Conservation (phyloP, 148 eudicot genomes). For the Selenicereus undatus region DNA sequence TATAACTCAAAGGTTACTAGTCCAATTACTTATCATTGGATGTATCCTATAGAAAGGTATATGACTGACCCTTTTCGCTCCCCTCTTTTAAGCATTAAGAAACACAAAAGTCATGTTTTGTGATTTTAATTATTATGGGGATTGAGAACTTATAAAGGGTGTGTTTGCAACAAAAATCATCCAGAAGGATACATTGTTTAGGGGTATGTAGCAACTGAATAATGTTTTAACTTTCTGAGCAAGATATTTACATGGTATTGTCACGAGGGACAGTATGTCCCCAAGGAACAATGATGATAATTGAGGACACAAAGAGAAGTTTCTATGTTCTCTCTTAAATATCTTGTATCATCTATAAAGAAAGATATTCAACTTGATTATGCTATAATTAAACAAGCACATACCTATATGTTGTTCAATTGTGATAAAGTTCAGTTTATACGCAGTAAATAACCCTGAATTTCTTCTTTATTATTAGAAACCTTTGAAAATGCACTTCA, state of each 20-base stretch:
- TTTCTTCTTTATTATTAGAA: neutral
- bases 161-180: neutral
- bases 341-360: too few relatives aligned
- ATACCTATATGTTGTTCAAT: neutral
- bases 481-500: too few relatives aligned
- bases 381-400: too few relatives aligned
- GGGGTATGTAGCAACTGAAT: neutral
- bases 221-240: neutral
- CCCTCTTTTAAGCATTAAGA: too few relatives aligned
- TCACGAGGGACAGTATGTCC: neutral
- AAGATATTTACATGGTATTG: neutral
- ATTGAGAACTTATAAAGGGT: neutral
- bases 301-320: neutral
- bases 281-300: neutral
- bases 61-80: too few relatives aligned
- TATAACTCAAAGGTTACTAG: neutral
- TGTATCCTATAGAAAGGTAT: neutral
- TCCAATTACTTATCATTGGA: neutral
- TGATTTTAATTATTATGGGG: neutral
- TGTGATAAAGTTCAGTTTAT: slow-evolving; percentile 13
- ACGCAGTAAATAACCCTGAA: neutral
- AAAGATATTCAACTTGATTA: too few relatives aligned
- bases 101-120: neutral
- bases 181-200: neutral
- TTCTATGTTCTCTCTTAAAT: too few relatives aligned